Evolutionary conservation across 2,329 filamentous ascomycete species (phyloP), one percentile per base, ranked within the genome.

Genomic region (Cladophialophora yegresii): DNA sequence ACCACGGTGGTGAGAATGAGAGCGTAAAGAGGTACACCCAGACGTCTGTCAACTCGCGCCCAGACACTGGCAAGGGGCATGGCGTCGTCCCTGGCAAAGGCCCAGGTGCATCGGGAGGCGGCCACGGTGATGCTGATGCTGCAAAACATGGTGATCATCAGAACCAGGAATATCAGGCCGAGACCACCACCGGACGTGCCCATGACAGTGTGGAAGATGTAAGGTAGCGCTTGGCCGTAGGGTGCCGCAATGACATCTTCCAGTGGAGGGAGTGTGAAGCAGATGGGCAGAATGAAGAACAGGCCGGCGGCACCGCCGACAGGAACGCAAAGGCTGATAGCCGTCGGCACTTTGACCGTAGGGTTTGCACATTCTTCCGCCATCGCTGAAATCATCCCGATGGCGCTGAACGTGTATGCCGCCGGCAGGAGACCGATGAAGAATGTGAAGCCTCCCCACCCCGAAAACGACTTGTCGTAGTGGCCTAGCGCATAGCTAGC

Each of bases 61-160:
- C 86, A 87, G 71, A 82, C 79, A 0, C 76, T 76, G 6, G 84
- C 86, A 4, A 85, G 71, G 0, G 88, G 88, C 71, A 91, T 89
- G 72, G 86, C 89, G 70, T 86, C 87, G 71, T 91, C 88, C 40
- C 89, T 85, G n/a, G 88, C 87, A 75, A 91, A 91, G 12, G 88
- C 88, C 72, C 89, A 91, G 1, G 87, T 89, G 20, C 65, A 65
- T 56, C 76, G 74, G 0, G 80, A 82, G 0, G 83, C 82, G 0
- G 82, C 82, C 1, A 79, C 77, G 0, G 82, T 83, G 67, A 84
- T 83, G 49, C 77, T 80, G 67, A 85, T 83, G 32, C 78, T 80
- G 75, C 82, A 84, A 73, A 84, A 84, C 51, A 84, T 72, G 0
- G 79, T 82, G 62, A 84, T 76, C 3, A 78, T 74, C 1, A 85